Evolutionary conservation across 2,329 filamentous ascomycete genomes (phyloP).

Genomic region (Curvularia eragrostidis): DNA sequence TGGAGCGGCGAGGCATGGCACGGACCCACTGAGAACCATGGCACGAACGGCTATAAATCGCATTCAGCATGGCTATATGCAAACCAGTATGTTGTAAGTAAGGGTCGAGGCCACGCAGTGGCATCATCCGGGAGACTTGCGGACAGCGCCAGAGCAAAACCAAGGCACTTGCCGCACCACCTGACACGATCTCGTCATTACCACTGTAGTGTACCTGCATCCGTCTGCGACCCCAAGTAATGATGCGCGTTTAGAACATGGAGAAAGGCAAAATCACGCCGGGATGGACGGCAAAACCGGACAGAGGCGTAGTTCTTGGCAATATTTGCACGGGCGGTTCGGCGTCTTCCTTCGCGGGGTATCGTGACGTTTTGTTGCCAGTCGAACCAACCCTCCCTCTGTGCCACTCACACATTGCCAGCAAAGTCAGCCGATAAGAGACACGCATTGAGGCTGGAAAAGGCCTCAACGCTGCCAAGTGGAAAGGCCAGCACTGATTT

Average conservation of each 20-base stretch:
- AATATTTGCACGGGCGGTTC: conserved; percentile 9
- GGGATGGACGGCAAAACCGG: conserved; percentile 6
- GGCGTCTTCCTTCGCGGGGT: conserved; percentile 15
- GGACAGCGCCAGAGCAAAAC: not conserved
- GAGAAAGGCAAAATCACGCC: not conserved
- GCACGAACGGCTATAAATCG: not conserved
- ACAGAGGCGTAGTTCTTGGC: conserved; percentile 7
- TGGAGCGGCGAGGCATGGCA: not conserved
- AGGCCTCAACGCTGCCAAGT: not conserved
- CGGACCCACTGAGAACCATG: not conserved
- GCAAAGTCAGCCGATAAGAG: not conserved
- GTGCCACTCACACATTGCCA: not conserved
- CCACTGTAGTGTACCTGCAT: conserved; percentile 11
- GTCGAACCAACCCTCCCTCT: not conserved
- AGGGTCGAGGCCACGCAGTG: not conserved
- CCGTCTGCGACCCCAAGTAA: not conserved
- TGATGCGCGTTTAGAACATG: conserved; percentile 2
- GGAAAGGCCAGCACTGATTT: not conserved
- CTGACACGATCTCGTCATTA: not conserved
- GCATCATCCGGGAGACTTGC: not conserved
- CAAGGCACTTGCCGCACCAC: not conserved
- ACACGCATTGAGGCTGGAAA: not conserved
- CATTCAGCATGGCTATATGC: not conserved
- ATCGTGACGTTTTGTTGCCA: conserved; percentile 12
- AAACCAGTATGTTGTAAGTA: not conserved